Conservation (phyloP, 176 grass and related monocot species). For the Areca catechu region DNA sequence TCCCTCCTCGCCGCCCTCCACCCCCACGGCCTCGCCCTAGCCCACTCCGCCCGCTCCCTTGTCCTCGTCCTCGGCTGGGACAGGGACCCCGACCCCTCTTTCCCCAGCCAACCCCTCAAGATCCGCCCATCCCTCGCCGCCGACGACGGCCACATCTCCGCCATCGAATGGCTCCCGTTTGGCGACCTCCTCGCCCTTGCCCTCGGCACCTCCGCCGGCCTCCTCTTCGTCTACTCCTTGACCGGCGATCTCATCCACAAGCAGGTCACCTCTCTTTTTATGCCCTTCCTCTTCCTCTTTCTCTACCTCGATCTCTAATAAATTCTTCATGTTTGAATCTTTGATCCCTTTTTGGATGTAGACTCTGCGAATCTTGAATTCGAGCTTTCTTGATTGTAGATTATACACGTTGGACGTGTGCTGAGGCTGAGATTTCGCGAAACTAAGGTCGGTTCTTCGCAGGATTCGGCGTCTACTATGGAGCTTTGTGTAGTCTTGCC, state of each 20-base stretch:
- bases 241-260: slow-evolving; percentile 78
- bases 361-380: slow-evolving; percentile 4
- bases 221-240: slow-evolving; percentile 64
- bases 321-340: background rate
- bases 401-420: slow-evolving; percentile 61
- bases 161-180: slow-evolving; percentile 68
- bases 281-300: too few species aligned
- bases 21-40: slow-evolving; percentile 30
- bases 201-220: slow-evolving; percentile 50
- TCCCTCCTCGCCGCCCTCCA: slow-evolving; percentile 52
- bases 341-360: slow-evolving; percentile 1
- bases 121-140: slow-evolving; percentile 34
- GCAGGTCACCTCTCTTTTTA: slow-evolving; percentile 31
- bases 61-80: slow-evolving; percentile 26
- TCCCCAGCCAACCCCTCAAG: slow-evolving; percentile 14
- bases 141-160: slow-evolving; percentile 51
- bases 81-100: background rate
- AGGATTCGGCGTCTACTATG: slow-evolving; percentile 45
- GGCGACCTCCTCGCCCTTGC: slow-evolving; percentile 24
- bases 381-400: slow-evolving; percentile 33
- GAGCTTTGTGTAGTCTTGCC: slow-evolving; percentile 66
- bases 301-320: too few species aligned
- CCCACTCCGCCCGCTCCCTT: slow-evolving; percentile 20
- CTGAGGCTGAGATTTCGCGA: slow-evolving; percentile 50
- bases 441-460: slow-evolving; percentile 30